Evolutionary conservation across 2,329 filamentous ascomycete genomes (phyloP).

Genomic region (Colletotrichum melonis): DNA sequence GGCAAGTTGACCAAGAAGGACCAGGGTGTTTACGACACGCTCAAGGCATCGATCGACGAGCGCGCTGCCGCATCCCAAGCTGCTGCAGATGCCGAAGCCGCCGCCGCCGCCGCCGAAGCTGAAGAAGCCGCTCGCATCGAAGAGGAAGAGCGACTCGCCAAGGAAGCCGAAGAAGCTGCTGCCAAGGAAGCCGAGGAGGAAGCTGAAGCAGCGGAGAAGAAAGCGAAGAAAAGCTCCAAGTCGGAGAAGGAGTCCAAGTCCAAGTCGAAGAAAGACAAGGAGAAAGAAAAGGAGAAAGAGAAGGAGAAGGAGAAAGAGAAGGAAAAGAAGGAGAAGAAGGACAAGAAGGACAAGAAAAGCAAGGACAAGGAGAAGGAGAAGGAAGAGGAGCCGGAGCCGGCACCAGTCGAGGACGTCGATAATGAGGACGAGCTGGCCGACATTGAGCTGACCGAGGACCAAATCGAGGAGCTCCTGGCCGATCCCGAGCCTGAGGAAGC

Average conservation of each 20-base stretch:
- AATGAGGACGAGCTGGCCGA: conserved; percentile 35
- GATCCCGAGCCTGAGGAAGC: conserved; percentile 36
- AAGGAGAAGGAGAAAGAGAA: conserved; percentile 37
- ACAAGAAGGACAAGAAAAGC: conserved; percentile 43
- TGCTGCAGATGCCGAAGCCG: conserved; percentile 44
- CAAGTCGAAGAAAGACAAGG: conserved; percentile 47
- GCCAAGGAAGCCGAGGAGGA: conserved; percentile 51
- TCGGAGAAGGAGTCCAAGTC: conserved; percentile 47
- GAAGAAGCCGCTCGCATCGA: conserved; percentile 45
- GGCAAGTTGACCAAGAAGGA: conserved; percentile 57
- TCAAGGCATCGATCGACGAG: conserved; percentile 48
- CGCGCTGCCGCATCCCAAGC: conserved; percentile 55
- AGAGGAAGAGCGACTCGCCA: conserved; percentile 45
- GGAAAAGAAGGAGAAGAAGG: conserved; percentile 43
- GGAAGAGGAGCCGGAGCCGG: conserved; percentile 25
- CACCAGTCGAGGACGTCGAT: conserved; percentile 15
- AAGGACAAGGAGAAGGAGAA: conserved; percentile 32
- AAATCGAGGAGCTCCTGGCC: conserved; percentile 56
- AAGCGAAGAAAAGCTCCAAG: conserved; percentile 55
- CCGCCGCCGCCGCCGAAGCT: conserved; percentile 51
- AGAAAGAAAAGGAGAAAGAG: conserved; percentile 47
- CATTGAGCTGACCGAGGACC: conserved; percentile 52
- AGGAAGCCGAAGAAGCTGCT: conserved; percentile 54
- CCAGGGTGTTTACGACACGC: conserved; percentile 54
- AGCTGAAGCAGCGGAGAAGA: conserved; percentile 48